Evolutionary conservation across 305 asterid species (phyloP).

Genomic region (Plantago lanceolata): DNA sequence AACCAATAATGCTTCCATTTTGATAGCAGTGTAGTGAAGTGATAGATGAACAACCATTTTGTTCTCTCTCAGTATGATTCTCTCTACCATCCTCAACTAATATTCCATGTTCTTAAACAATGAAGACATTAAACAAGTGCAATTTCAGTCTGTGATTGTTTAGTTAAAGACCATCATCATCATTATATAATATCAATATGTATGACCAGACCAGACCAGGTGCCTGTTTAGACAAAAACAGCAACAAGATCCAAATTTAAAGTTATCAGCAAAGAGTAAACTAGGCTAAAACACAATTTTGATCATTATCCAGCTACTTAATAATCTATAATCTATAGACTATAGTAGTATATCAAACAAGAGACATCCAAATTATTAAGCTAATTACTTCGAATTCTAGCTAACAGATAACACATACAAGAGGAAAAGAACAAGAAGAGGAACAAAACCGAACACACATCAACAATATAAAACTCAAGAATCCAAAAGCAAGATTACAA

Average conservation of each 20-base stretch:
- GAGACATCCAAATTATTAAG: neutral
- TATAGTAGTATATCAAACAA: slow-evolving; percentile 4
- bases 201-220: slow-evolving; percentile 16
- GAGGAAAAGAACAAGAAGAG: slow-evolving; percentile 26
- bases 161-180: slow-evolving; percentile 24
- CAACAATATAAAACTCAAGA: slow-evolving; percentile 12
- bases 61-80: slow-evolving; percentile 27
- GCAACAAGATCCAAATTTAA: neutral
- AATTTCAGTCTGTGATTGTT: slow-evolving; percentile 20
- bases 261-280: neutral
- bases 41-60: slow-evolving; percentile 37
- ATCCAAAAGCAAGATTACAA: slow-evolving; percentile 7
- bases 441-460: slow-evolving; percentile 31
- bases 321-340: too few species aligned
- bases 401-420: slow-evolving; percentile 4
- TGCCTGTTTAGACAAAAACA: neutral
- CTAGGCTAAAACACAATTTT: neutral
- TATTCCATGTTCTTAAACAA: slow-evolving; percentile 26
- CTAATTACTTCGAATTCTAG: too few species aligned
- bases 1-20: slow-evolving; percentile 5
- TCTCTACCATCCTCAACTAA: slow-evolving; percentile 34
- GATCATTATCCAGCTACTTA: slow-evolving; percentile 5
- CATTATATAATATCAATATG: slow-evolving; percentile 24
- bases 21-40: slow-evolving; percentile 25
- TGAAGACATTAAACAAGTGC: neutral